A percentile compares a stretch with the other conserved stretches of the same genome.
Conservation (phyloP, 176 grass and related monocot species). For the Saccharum spontaneum region DNA sequence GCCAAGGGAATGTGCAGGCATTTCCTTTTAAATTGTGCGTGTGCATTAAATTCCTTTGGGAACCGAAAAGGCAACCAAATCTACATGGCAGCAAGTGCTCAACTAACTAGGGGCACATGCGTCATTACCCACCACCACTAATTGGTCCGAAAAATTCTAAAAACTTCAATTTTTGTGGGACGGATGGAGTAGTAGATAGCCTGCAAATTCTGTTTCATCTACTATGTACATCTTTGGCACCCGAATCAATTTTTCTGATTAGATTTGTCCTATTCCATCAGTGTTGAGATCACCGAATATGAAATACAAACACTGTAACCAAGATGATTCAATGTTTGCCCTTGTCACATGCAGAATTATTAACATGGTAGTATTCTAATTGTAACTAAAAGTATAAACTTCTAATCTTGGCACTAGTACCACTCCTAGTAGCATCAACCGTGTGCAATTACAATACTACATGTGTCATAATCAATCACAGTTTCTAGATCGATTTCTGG, state of each 20-base stretch:
- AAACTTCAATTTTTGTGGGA: not conserved
- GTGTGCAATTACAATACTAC: not conserved
- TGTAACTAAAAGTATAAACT: not conserved
- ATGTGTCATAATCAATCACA: not conserved
- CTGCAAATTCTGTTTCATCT: conserved; percentile 1
- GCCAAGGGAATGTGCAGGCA: no score
- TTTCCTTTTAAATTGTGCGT: no score
- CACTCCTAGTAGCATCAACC: not conserved
- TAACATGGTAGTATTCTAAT: not conserved
- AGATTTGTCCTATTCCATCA: conserved; percentile 15
- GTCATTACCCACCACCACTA: not conserved
- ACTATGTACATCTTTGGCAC: not conserved
- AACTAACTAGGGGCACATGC: no score
- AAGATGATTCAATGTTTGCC: not conserved
- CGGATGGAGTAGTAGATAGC: not conserved
- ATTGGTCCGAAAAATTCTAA: not conserved
- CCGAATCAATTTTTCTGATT: not conserved
- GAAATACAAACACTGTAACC: conserved; percentile 14
- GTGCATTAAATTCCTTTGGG: no score
- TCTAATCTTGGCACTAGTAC: conserved; percentile 21
- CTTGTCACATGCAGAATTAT: not conserved
- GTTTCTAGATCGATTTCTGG: not conserved
- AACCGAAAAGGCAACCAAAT: no score
- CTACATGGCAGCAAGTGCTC: no score
- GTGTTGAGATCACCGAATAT: conserved; percentile 2